Percentiles rank a stretch among this genome's conserved stretches.
Conservation (phyloP, 2,329 filamentous ascomycete species). For the Aureobasidium sp. region DNA sequence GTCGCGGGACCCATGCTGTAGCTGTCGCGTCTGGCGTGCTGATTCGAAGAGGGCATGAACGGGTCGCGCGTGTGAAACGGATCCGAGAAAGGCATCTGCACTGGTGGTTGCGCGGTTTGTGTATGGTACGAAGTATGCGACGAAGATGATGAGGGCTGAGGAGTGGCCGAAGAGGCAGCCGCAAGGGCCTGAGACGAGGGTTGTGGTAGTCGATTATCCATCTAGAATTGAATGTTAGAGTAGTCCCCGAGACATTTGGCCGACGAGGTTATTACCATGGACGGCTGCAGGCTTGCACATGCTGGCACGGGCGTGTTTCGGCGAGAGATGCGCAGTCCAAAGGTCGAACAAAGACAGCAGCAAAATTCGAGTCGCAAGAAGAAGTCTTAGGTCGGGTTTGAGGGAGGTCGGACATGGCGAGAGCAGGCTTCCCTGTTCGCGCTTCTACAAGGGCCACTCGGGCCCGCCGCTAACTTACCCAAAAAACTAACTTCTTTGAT, state of each 20-base stretch:
- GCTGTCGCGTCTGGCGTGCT: constrained; percentile 32
- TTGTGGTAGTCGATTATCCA: constrained; percentile 26
- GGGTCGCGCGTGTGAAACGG: constrained; percentile 40
- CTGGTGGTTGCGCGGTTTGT: constrained; percentile 29
- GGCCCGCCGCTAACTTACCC: neutral
- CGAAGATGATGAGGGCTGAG: constrained; percentile 21
- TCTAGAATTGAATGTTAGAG: neutral
- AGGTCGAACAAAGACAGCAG: neutral
- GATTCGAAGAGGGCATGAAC: constrained; percentile 31
- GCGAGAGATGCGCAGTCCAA: neutral
- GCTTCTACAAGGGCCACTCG: neutral
- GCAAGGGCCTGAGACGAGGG: constrained; percentile 17
- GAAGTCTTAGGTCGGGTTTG: neutral
- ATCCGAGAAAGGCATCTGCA: constrained; percentile 39
- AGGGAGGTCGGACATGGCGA: neutral
- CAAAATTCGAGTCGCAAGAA: neutral
- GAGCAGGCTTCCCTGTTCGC: neutral
- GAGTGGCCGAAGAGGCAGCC: neutral
- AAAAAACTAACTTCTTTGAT: neutral
- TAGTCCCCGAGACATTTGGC: neutral
- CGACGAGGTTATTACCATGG: neutral
- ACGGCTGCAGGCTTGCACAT: constrained; percentile 3
- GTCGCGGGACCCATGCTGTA: constrained; percentile 24
- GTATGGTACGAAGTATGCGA: constrained; percentile 27
- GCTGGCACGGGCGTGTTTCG: neutral